Evolutionary conservation across 1,284 basidiomycete genomes (phyloP).

Genomic region (Filobasidium uniguttulatum): DNA sequence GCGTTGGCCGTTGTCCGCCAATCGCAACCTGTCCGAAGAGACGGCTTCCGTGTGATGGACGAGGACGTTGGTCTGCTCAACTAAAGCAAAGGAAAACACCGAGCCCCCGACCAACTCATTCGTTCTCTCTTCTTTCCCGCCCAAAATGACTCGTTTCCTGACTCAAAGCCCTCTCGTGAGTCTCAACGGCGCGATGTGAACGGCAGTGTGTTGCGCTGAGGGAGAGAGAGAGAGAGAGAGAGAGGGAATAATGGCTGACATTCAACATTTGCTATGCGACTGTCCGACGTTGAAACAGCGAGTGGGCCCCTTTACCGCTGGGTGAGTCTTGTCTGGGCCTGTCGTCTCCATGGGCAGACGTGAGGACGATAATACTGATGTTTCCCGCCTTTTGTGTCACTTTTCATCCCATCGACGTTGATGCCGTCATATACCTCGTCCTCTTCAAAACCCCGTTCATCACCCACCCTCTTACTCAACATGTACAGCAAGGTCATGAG

Average conservation of each 20-base stretch:
- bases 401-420: no score
- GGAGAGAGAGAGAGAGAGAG: no score
- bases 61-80: no score
- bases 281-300: no score
- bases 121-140: neutral
- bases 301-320: constrained; percentile 23
- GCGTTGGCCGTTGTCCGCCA: neutral
- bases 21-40: no score
- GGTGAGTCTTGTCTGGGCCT: constrained; percentile 18
- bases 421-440: no score
- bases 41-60: no score
- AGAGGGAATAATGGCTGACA: constrained; percentile 3
- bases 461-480: neutral
- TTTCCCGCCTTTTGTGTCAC: no score
- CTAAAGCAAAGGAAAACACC: neutral
- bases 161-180: constrained; percentile 18
- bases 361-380: no score
- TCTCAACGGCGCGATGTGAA: no score
- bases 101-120: neutral
- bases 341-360: neutral
- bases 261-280: neutral
- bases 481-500: constrained; percentile 23
- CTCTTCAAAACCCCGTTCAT: no score
- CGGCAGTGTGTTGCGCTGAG: no score
- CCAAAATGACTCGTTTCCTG: constrained; percentile 16